Percentiles rank a stretch among this genome's conserved stretches.
Conservation (phyloP, 139 green algal genomes). For the Diplosphaera chodatii region DNA sequence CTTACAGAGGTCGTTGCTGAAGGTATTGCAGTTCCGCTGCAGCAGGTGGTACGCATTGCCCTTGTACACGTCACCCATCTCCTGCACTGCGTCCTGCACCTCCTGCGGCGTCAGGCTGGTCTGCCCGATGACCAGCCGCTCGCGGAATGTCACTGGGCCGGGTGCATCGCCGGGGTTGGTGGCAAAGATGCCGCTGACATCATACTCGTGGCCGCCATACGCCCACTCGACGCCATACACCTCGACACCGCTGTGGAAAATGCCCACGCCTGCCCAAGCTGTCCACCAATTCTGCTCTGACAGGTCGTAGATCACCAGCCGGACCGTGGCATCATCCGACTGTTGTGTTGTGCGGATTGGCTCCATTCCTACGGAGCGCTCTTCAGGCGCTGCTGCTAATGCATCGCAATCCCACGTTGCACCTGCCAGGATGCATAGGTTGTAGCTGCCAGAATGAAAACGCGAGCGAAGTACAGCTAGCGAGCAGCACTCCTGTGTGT, state of each 20-base stretch:
- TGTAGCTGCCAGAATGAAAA: too few relatives aligned
- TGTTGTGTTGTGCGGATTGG: neutral
- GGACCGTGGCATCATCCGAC: neutral
- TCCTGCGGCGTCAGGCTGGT: conserved; percentile 55
- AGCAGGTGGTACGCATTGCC: conserved; percentile 85
- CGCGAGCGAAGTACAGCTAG: too few relatives aligned
- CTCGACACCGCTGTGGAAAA: conserved; percentile 86
- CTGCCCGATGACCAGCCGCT: conserved; percentile 58
- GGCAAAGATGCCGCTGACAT: conserved; percentile 82
- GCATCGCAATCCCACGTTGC: too few relatives aligned
- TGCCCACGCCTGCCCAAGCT: conserved; percentile 34
- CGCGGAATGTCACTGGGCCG: conserved; percentile 64
- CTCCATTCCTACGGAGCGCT: too few relatives aligned
- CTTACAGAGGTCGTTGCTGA: conserved; percentile 62
- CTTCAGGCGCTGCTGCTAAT: too few relatives aligned
- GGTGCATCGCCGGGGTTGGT: conserved; percentile 73
- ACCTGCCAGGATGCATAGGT: too few relatives aligned
- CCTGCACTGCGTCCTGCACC: conserved; percentile 62
- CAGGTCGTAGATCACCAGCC: neutral
- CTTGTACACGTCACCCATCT: conserved; percentile 69
- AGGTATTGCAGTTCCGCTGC: conserved; percentile 47
- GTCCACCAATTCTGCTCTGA: neutral
- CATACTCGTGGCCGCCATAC: conserved; percentile 83
- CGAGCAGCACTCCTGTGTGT: too few relatives aligned
- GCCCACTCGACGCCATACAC: conserved; percentile 83